phyloP scores from a whole-genome alignment of 2,329 filamentous ascomycete species.

The Daldinia sp. region DNA sequence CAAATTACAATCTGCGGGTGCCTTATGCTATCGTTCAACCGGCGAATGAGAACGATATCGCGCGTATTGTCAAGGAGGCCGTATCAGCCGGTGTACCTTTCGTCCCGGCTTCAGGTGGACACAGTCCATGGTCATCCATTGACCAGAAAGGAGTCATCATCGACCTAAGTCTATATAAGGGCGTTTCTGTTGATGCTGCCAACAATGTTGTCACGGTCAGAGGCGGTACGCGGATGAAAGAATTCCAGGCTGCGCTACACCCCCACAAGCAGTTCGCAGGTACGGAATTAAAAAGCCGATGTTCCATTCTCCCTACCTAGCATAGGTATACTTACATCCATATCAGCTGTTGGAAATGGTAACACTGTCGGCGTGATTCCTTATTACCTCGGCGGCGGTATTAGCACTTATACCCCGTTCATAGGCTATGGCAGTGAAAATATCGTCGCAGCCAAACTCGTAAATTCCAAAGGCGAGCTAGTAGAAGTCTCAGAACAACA shows the following conservation, averaged over 20 bases:
- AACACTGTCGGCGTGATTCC: slow-evolving; percentile 50
- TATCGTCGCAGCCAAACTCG: slow-evolving; percentile 20
- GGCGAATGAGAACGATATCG: background rate
- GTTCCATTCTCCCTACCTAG: background rate
- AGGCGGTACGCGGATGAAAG: slow-evolving; percentile 30
- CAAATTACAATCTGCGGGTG: background rate
- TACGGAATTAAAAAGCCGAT: slow-evolving; percentile 10
- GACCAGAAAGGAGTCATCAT: slow-evolving; percentile 35
- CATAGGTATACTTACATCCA: background rate
- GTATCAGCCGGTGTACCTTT: slow-evolving; percentile 23
- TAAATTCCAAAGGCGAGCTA: slow-evolving; percentile 17
- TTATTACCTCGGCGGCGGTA: slow-evolving; percentile 42
- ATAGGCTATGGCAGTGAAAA: slow-evolving; percentile 24
- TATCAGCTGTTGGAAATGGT: slow-evolving; percentile 47
- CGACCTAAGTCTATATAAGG: slow-evolving; percentile 30
- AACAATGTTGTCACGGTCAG: slow-evolving; percentile 52
- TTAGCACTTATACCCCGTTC: background rate
- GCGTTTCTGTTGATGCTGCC: slow-evolving; percentile 43
- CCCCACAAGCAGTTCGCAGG: slow-evolving; percentile 35
- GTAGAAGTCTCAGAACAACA: slow-evolving; percentile 15
- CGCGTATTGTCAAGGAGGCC: background rate
- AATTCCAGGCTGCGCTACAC: slow-evolving; percentile 21
- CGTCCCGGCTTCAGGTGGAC: slow-evolving; percentile 30
- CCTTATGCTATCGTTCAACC: background rate
- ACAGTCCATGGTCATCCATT: slow-evolving; percentile 40